Conservation (phyloP, 2,329 filamentous ascomycete genomes). For the Fusarium beomiforme region DNA sequence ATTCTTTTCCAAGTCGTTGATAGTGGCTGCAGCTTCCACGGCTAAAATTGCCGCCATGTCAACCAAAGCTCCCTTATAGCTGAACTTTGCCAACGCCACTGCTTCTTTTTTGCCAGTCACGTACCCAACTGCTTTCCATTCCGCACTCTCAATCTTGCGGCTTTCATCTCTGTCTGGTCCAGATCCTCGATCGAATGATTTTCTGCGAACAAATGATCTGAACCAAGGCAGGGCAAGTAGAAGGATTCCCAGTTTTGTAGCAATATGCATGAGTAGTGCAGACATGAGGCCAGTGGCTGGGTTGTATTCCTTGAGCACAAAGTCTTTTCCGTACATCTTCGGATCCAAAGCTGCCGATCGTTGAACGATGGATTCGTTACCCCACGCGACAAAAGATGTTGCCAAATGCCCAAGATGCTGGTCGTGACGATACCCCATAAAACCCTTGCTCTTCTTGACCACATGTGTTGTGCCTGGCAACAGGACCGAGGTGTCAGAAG, state of each 20-base stretch:
- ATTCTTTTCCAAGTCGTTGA: neutral
- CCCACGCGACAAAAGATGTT: neutral
- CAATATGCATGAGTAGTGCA: neutral
- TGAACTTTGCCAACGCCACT: neutral
- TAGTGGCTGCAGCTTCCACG: neutral
- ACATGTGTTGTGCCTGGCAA: neutral
- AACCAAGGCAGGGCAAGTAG: neutral
- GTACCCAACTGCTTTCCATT: neutral
- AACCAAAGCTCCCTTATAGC: neutral
- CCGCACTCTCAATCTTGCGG: neutral
- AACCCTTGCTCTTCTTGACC: neutral
- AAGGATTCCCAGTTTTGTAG: neutral
- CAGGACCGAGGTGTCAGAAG: neutral
- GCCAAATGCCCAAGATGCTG: neutral
- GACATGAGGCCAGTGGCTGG: neutral
- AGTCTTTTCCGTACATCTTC: neutral
- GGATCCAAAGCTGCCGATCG: neutral
- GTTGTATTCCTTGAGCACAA: neutral
- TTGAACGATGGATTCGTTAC: neutral
- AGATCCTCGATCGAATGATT: neutral
- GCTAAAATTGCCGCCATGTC: conserved; percentile 1
- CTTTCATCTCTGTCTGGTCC: neutral
- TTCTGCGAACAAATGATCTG: neutral
- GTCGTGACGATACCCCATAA: neutral
- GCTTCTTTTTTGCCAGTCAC: neutral